Evolutionary conservation across 2,329 filamentous ascomycete species (phyloP).

Genomic region (Metarhizium brunneum): DNA sequence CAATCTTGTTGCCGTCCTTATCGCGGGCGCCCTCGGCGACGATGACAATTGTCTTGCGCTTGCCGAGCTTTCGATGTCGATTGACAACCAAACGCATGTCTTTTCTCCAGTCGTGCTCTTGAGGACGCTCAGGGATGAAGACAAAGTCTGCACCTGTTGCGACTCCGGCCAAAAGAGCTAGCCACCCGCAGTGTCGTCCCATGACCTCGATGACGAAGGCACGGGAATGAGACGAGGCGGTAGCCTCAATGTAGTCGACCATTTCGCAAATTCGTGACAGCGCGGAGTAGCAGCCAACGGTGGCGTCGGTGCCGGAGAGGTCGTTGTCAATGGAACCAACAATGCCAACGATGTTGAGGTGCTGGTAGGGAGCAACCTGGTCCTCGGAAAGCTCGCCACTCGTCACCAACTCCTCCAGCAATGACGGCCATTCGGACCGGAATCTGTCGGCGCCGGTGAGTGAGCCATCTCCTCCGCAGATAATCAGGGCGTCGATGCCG

Average conservation of each 20-base stretch:
- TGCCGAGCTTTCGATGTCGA: constrained; percentile 78
- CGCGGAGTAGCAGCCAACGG: constrained; percentile 93
- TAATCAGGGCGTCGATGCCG: constrained; percentile 91
- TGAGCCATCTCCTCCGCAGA: constrained; percentile 94
- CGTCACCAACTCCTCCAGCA: constrained; percentile 75
- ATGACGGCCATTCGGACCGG: constrained; percentile 80
- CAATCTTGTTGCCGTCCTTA: constrained; percentile 73
- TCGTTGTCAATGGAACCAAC: constrained; percentile 99
- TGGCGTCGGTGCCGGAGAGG: constrained; percentile 92
- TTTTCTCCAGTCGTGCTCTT: constrained; percentile 76
- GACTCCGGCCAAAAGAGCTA: constrained; percentile 92
- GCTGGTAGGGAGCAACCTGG: constrained; percentile 66
- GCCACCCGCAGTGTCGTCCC: constrained; percentile 96
- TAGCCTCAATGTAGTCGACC: constrained; percentile 94
- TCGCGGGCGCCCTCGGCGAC: constrained; percentile 93
- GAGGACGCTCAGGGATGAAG: constrained; percentile 92
- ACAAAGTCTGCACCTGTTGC: constrained; percentile 93
- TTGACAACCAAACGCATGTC: constrained; percentile 76
- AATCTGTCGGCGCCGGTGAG: constrained; percentile 94
- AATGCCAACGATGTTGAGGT: constrained; percentile 91
- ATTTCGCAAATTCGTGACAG: constrained; percentile 89
- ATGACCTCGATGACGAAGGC: constrained; percentile 98
- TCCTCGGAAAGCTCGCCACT: constrained; percentile 60
- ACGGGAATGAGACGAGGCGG: constrained; percentile 84
- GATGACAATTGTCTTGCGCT: constrained; percentile 96